Evolutionary conservation across 2,329 filamentous ascomycete species (phyloP).

Genomic region (Cucurbitaria berberidis): DNA sequence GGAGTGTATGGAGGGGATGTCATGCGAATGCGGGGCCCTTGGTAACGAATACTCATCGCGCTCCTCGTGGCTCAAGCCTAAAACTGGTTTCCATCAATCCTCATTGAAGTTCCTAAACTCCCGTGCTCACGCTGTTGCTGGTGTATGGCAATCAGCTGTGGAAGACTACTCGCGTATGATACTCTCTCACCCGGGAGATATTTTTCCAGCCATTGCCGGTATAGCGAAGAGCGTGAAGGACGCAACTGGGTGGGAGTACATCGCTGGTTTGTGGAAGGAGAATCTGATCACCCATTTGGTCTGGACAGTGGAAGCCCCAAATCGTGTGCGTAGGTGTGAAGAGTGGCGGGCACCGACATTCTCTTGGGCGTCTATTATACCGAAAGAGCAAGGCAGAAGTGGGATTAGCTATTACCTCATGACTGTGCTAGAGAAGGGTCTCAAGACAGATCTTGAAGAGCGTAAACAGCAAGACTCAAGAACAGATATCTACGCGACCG

Average conservation of each 20-base stretch:
- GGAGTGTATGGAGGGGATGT: slow-evolving; percentile 14
- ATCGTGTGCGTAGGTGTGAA: background rate
- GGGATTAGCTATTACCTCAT: background rate
- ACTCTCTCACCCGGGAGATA: background rate
- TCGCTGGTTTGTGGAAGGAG: slow-evolving; percentile 16
- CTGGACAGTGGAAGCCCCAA: slow-evolving; percentile 2
- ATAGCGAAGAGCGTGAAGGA: background rate
- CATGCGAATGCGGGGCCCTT: slow-evolving; percentile 4
- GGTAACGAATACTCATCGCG: background rate
- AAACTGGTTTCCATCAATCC: background rate
- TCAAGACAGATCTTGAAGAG: background rate
- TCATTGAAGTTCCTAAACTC: background rate
- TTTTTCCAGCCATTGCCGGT: slow-evolving; percentile 7
- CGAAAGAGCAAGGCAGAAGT: background rate
- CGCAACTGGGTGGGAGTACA: slow-evolving; percentile 3
- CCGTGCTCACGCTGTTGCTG: background rate
- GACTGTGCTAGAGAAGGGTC: background rate
- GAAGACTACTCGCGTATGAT: slow-evolving; percentile 4
- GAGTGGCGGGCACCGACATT: slow-evolving; percentile 15
- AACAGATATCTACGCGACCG: background rate
- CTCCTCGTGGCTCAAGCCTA: background rate
- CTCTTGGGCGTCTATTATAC: slow-evolving; percentile 15
- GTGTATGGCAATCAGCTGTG: slow-evolving; percentile 4
- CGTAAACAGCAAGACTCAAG: background rate
- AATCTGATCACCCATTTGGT: slow-evolving; percentile 5